These are phyloP conservation scores for Aaosphaeria pasadenensis DNA, from an alignment of 2,329 filamentous ascomycete genomes.

Conservation along the genomic window DNA sequence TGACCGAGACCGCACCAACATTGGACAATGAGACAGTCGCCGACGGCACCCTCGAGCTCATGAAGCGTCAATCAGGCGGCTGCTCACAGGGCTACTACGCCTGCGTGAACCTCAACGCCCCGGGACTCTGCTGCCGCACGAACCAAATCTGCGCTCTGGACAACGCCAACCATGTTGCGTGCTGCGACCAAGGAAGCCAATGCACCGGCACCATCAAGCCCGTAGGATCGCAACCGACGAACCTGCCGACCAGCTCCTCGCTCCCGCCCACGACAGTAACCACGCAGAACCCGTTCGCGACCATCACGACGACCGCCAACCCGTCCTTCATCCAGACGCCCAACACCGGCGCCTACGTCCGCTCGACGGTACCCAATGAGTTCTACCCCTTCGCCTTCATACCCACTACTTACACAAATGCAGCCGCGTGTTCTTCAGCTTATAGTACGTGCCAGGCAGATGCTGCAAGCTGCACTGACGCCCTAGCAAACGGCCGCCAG, in stretches of 20 bases:
- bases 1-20: slow-evolving; percentile 16
- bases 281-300: slow-evolving; percentile 4
- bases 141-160: slow-evolving; percentile 56
- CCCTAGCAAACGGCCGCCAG: slow-evolving; percentile 47
- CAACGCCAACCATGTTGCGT: slow-evolving; percentile 56
- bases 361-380: slow-evolving; percentile 46
- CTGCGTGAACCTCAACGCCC: slow-evolving; percentile 52
- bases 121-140: slow-evolving; percentile 55
- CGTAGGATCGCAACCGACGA: slow-evolving; percentile 7
- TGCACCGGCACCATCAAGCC: slow-evolving; percentile 55
- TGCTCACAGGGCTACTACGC: slow-evolving; percentile 54
- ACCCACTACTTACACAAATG: slow-evolving; percentile 52
- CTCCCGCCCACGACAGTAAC: slow-evolving; percentile 13
- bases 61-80: slow-evolving; percentile 36
- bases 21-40: slow-evolving; percentile 22
- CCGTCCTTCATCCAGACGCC: slow-evolving; percentile 21
- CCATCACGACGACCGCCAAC: slow-evolving; percentile 12
- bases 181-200: slow-evolving; percentile 56
- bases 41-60: slow-evolving; percentile 21
- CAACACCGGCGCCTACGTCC: slow-evolving; percentile 6
- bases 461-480: slow-evolving; percentile 36
- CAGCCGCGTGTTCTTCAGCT: slow-evolving; percentile 52
- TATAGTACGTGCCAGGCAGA: slow-evolving; percentile 52
- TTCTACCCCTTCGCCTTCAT: slow-evolving; percentile 54
- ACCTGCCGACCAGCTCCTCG: slow-evolving; percentile 11